A percentile compares a stretch with the other conserved stretches of the same genome.
These are phyloP conservation scores for Spiromastix sp. DNA, from an alignment of 2,329 filamentous ascomycete genomes.

Conservation along the genomic window DNA sequence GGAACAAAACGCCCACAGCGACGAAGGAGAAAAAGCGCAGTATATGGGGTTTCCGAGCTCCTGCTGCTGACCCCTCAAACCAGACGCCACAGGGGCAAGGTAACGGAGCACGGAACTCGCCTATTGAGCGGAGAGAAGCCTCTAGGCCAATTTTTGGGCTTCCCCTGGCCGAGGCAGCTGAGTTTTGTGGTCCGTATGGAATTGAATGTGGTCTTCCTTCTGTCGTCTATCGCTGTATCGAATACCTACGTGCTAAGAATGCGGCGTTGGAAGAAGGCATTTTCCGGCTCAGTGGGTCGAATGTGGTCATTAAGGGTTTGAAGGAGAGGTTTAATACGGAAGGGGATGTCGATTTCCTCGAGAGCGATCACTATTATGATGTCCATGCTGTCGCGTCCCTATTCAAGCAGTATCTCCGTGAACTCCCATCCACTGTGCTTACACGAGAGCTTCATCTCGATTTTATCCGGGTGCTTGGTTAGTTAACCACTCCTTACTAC, in stretches of 20 bases:
- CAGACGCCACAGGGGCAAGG: slow-evolving; percentile 24
- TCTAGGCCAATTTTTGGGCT: slow-evolving; percentile 73
- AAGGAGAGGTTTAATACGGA: slow-evolving; percentile 90
- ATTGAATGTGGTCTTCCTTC: slow-evolving; percentile 70
- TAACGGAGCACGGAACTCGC: slow-evolving; percentile 37
- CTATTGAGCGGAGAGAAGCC: slow-evolving; percentile 41
- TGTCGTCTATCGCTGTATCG: slow-evolving; percentile 89
- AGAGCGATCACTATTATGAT: slow-evolving; percentile 72
- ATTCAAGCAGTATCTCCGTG: slow-evolving; percentile 85
- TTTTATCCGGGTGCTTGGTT: slow-evolving; percentile 68
- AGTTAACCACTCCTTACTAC: slow-evolving; percentile 14
- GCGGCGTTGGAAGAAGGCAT: slow-evolving; percentile 86
- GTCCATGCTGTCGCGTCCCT: slow-evolving; percentile 92
- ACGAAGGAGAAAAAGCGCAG: slow-evolving; percentile 75
- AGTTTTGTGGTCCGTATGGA: slow-evolving; percentile 57
- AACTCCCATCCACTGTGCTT: slow-evolving; percentile 81
- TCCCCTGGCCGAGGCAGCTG: slow-evolving; percentile 74
- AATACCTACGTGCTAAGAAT: slow-evolving; percentile 77
- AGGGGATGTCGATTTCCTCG: slow-evolving; percentile 80
- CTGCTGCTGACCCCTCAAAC: slow-evolving; percentile 52
- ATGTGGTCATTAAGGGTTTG: slow-evolving; percentile 81
- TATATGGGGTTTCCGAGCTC: slow-evolving; percentile 56
- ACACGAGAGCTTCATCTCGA: slow-evolving; percentile 84
- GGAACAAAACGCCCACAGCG: slow-evolving; percentile 51
- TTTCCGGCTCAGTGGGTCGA: slow-evolving; percentile 94